Evolutionary conservation across 1,139 yeast species (phyloP).

Genomic region (Suhomyces ambrosiae): DNA sequence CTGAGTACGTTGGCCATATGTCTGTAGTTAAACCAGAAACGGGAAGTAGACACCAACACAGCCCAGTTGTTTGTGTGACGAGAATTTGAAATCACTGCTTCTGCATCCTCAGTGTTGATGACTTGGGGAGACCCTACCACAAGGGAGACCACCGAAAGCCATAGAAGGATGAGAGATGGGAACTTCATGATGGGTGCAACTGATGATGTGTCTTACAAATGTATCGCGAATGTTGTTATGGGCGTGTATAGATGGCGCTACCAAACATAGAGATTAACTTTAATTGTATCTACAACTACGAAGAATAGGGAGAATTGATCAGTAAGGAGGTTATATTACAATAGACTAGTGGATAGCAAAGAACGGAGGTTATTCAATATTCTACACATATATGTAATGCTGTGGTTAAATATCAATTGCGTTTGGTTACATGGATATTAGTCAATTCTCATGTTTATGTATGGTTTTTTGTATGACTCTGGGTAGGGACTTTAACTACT

Average conservation of each 20-base stretch:
- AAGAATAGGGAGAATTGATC: no score
- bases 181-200: constrained; percentile 13
- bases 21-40: constrained; percentile 97
- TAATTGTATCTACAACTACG: no score
- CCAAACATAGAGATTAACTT: neutral
- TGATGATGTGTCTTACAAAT: neutral
- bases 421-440: no score
- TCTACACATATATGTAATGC: no score
- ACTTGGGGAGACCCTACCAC: constrained; percentile 15
- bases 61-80: constrained; percentile 90
- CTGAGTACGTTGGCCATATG: constrained; percentile 97
- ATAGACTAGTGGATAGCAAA: no score
- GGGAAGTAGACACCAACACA: constrained; percentile 88
- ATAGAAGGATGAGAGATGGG: constrained; percentile 6
- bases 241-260: no score
- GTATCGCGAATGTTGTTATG: neutral
- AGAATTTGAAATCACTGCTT: constrained; percentile 30
- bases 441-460: no score
- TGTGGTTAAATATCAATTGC: no score
- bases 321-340: no score
- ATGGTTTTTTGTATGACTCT: no score
- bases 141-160: constrained; percentile 6
- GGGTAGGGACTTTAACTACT: no score
- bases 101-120: constrained; percentile 24
- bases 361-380: no score